A percentile compares a stretch with the other conserved stretches of the same genome.
phyloP scores from a whole-genome alignment of 108 stramenopile species.

The Schizochytrium sp. region DNA sequence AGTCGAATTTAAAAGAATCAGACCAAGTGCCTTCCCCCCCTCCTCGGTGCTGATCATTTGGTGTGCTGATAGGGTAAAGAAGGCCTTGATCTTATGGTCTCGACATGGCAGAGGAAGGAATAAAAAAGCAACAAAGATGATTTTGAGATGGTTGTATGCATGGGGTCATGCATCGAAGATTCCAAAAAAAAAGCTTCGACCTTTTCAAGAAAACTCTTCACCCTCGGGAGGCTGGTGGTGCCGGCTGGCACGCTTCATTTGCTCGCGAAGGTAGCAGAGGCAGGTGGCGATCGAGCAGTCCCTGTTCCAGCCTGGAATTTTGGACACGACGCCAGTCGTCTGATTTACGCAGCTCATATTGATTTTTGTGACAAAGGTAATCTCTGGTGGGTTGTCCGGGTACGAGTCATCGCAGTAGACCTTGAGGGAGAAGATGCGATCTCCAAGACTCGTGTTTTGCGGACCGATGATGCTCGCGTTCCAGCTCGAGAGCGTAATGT shows the following conservation, averaged over 20 bases:
- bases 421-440: not conserved
- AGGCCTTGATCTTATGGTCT: too few relatives aligned
- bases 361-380: not conserved
- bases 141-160: too few relatives aligned
- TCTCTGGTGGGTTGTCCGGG: conserved; percentile 3
- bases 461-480: conserved; percentile 5
- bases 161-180: too few relatives aligned
- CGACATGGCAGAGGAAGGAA: too few relatives aligned
- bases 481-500: not conserved
- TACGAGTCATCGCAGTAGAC: conserved; percentile 17
- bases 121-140: too few relatives aligned
- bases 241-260: not conserved
- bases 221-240: not conserved
- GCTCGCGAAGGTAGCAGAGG: conserved; percentile 13
- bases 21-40: too few relatives aligned
- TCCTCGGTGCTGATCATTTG: too few relatives aligned
- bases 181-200: too few relatives aligned
- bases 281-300: conserved; percentile 17
- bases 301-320: not conserved
- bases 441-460: not conserved
- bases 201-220: not conserved
- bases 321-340: not conserved
- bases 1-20: too few relatives aligned
- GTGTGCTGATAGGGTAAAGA: too few relatives aligned
- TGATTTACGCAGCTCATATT: not conserved